These are phyloP conservation scores for Leccinellum rugosiceps DNA, from an alignment of 768 basidiomycete genomes.

Conservation along the genomic window DNA sequence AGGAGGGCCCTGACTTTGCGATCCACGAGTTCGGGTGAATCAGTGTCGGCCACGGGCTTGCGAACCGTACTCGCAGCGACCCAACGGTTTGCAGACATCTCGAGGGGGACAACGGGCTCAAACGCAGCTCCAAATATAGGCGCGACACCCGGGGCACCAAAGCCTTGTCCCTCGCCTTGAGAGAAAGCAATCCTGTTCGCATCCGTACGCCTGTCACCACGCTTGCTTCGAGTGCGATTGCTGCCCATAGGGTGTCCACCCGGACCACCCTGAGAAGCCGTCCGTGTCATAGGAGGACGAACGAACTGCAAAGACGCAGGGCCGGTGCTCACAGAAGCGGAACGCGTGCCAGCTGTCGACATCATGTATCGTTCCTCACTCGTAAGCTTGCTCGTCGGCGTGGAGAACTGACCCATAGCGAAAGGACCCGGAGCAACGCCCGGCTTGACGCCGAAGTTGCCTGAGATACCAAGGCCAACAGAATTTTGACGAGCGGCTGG, in stretches of 20 bases:
- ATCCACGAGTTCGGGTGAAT: conserved; percentile 84
- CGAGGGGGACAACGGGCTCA: conserved; percentile 77
- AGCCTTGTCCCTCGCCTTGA: conserved; percentile 36
- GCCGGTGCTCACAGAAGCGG: conserved; percentile 54
- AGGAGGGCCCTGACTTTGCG: conserved; percentile 89
- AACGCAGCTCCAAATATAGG: conserved; percentile 32
- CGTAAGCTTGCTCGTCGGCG: conserved; percentile 52
- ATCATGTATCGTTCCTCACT: conserved; percentile 67
- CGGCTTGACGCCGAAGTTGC: conserved; percentile 31
- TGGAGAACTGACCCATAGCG: conserved; percentile 69
- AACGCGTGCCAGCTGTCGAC: conserved; percentile 44
- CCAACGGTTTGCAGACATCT: conserved; percentile 83
- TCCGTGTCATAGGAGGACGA: conserved; percentile 66
- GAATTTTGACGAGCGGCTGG: conserved; percentile 47
- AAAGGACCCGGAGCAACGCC: conserved; percentile 29
- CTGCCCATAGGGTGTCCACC: conserved; percentile 47
- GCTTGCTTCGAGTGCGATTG: conserved; percentile 73
- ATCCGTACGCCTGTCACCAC: conserved; percentile 76
- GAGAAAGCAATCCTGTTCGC: conserved; percentile 41
- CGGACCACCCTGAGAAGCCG: conserved; percentile 61
- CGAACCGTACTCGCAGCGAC: conserved; percentile 47
- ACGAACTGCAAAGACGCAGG: conserved; percentile 47
- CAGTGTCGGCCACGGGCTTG: conserved; percentile 44
- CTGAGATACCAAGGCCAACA: conserved; percentile 42
- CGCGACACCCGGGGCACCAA: conserved; percentile 28